Conservation (phyloP, 345 rosid species). For the Citrus unshiu region DNA sequence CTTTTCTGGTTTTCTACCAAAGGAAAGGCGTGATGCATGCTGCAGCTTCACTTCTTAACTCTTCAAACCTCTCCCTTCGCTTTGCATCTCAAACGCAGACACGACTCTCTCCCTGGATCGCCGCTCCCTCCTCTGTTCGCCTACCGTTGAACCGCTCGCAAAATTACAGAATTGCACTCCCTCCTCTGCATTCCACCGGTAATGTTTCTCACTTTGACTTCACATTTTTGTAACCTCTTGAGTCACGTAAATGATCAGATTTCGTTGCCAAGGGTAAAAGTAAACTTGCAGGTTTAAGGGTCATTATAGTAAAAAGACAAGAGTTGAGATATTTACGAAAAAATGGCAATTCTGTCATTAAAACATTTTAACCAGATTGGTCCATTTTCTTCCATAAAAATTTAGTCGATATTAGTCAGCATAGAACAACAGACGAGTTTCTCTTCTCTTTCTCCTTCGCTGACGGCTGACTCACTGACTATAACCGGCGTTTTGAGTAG, state of each 20-base stretch:
- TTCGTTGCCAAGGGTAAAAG: too few species aligned
- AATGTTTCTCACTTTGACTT: not conserved
- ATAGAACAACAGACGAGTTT: not conserved
- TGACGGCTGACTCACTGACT: not conserved
- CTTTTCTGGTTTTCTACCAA: not conserved
- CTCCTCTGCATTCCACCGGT: constrained; percentile 10
- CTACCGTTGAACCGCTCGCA: not conserved
- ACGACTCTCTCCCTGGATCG: constrained; percentile 9
- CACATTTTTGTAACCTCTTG: not conserved
- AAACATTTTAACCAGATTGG: constrained; percentile 15
- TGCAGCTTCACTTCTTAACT: not conserved
- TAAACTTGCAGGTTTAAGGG: not conserved
- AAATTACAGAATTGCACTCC: constrained; percentile 12
- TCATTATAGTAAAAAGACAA: not conserved
- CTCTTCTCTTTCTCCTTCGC: not conserved
- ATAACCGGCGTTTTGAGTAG: constrained; percentile 26
- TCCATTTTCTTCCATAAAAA: not conserved
- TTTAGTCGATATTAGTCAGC: not conserved
- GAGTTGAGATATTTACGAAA: not conserved
- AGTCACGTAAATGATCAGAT: not conserved
- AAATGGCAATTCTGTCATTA: constrained; percentile 30
- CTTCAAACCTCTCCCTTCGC: not conserved
- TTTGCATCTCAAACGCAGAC: not conserved
- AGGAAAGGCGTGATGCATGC: constrained; percentile 3
- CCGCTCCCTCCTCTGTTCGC: not conserved